phyloP scores from a whole-genome alignment of 1,139 yeast genomes.

The Kodamaea suecica region DNA sequence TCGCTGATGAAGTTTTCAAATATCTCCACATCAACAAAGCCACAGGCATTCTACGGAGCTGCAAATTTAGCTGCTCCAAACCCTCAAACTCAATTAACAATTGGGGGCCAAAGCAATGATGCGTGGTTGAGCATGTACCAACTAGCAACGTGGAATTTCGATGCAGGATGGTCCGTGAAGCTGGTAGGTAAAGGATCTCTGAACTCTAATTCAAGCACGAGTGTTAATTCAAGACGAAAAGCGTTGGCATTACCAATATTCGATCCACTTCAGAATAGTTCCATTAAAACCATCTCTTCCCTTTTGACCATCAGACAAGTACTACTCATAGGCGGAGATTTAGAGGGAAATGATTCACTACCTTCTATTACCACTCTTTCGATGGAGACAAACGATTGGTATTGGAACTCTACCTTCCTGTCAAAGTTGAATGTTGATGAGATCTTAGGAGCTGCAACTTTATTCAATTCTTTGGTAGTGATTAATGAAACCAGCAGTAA shows the following conservation, averaged over 20 bases:
- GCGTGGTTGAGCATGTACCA: conserved; percentile 59
- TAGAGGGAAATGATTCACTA: conserved; percentile 25
- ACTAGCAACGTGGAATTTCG: conserved; percentile 57
- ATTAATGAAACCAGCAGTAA: conserved; percentile 21
- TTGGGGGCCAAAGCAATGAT: conserved; percentile 53
- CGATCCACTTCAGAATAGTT: conserved; percentile 20
- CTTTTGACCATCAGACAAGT: conserved; percentile 26
- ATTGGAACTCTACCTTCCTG: conserved; percentile 29
- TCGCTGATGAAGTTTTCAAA: conserved; percentile 25
- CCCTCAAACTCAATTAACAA: conserved; percentile 35
- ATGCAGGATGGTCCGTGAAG: conserved; percentile 57
- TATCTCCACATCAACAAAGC: conserved; percentile 44
- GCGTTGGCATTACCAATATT: conserved; percentile 49
- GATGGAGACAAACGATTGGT: conserved; percentile 39
- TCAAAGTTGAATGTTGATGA: conserved; percentile 18
- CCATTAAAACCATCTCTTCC: conserved; percentile 18
- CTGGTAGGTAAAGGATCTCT: conserved; percentile 20
- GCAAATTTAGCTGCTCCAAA: conserved; percentile 43
- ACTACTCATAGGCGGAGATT: conserved; percentile 38
- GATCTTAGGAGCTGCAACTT: conserved; percentile 42
- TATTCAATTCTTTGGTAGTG: conserved; percentile 41
- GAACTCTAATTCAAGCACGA: conserved; percentile 14
- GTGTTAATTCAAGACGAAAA: conserved; percentile 45
- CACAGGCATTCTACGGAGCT: conserved; percentile 50
- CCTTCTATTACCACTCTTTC: conserved; percentile 43